These are phyloP conservation scores for Scutellaria minor DNA, from an alignment of 257 asterid genomes.

Conservation along the genomic window DNA sequence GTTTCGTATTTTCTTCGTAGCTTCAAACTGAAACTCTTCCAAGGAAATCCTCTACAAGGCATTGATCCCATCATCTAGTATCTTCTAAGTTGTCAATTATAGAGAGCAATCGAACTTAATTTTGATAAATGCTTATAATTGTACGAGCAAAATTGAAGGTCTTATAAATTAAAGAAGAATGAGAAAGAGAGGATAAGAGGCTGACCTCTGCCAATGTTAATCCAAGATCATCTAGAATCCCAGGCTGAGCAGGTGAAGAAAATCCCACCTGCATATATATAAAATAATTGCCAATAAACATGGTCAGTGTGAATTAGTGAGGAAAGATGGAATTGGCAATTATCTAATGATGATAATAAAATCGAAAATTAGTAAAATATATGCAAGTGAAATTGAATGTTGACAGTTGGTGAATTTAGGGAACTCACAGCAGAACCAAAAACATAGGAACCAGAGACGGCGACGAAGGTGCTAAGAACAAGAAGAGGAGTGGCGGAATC, in stretches of 20 bases:
- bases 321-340: neutral
- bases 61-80: no score
- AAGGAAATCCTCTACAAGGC: no score
- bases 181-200: neutral
- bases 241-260: conserved; percentile 86
- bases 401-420: neutral
- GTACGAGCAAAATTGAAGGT: neutral
- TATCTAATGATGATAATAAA: neutral
- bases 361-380: neutral
- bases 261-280: conserved; percentile 60
- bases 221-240: conserved; percentile 71
- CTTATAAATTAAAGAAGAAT: conserved; percentile 2
- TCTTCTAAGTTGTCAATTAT: neutral
- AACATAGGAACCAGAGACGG: conserved; percentile 83
- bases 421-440: conserved; percentile 88
- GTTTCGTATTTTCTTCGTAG: no score
- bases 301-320: neutral
- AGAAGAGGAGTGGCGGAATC: conserved; percentile 56
- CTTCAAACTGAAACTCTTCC: no score
- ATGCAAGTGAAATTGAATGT: neutral
- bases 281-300: no score
- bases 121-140: neutral
- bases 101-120: neutral
- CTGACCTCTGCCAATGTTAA: conserved; percentile 72
- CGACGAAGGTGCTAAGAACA: conserved; percentile 69